phyloP scores from a whole-genome alignment of 2,329 filamentous ascomycete species.

The Aspergillus sp. region DNA sequence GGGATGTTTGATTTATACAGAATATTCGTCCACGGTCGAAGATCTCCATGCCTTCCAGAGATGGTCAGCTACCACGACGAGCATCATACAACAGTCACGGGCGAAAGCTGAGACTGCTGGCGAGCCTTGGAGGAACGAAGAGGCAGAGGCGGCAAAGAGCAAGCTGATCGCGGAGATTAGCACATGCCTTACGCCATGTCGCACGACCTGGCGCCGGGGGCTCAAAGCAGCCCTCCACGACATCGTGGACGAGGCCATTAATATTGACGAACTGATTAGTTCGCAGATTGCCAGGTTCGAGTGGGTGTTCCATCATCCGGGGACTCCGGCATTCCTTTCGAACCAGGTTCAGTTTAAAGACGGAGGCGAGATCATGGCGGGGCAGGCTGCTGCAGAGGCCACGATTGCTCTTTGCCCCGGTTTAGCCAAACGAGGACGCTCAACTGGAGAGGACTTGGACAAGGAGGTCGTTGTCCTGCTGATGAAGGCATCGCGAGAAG shows the following conservation, averaged over 20 bases:
- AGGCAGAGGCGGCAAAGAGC: too few relatives aligned
- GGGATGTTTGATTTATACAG: too few relatives aligned
- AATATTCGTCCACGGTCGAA: too few relatives aligned
- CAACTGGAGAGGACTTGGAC: neutral
- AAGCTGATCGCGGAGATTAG: neutral
- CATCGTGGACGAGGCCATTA: neutral
- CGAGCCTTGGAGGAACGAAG: too few relatives aligned
- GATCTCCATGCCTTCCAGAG: too few relatives aligned
- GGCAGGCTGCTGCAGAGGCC: neutral
- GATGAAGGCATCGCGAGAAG: too few relatives aligned
- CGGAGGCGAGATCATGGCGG: neutral
- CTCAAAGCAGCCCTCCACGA: neutral
- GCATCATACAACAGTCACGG: too few relatives aligned
- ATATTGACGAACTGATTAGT: neutral
- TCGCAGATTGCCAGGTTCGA: neutral
- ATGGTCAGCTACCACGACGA: too few relatives aligned
- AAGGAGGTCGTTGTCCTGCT: too few relatives aligned
- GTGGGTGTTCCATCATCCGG: neutral
- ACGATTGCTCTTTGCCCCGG: neutral
- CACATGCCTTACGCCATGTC: neutral
- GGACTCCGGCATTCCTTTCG: neutral
- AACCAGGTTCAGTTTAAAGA: neutral
- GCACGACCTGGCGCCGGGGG: neutral
- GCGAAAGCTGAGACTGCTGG: too few relatives aligned
- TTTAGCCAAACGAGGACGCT: slow-evolving; percentile 4